phyloP scores from a whole-genome alignment of 176 grass and related monocot genomes.

The Phyllostachys edulis region DNA sequence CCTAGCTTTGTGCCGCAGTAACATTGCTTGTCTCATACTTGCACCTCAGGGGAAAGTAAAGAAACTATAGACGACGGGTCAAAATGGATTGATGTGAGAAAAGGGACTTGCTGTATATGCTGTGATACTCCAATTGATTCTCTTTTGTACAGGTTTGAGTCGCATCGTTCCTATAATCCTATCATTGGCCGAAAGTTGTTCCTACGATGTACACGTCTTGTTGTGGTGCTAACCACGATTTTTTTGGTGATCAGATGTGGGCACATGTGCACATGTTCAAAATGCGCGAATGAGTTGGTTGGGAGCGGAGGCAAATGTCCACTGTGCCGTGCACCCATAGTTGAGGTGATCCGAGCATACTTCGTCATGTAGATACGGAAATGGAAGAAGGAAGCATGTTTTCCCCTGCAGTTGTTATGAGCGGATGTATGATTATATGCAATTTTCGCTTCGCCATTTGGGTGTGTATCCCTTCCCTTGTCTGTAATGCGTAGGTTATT shows the following conservation, averaged over 20 bases:
- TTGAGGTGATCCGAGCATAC: conserved; percentile 73
- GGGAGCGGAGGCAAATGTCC: conserved; percentile 82
- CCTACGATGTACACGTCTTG: not conserved
- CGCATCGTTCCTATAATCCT: not conserved
- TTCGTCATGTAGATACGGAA: conserved; percentile 56
- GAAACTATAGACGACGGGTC: conserved; percentile 72
- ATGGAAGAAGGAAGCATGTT: too few species aligned
- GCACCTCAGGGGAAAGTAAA: conserved; percentile 45
- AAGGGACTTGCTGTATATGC: conserved; percentile 89
- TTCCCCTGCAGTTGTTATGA: conserved; percentile 4
- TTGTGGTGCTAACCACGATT: not conserved
- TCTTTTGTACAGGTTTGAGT: conserved; percentile 81
- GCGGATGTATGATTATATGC: conserved; percentile 21
- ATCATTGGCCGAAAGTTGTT: not conserved
- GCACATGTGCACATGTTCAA: conserved; percentile 98
- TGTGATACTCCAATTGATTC: conserved; percentile 86
- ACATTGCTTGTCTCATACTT: not conserved
- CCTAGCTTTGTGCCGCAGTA: not conserved
- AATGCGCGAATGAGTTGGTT: conserved; percentile 87
- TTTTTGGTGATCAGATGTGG: conserved; percentile 60
- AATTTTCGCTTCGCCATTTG: conserved; percentile 6
- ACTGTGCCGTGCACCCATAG: conserved; percentile 87
- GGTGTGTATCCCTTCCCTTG: not conserved
- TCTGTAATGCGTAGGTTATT: too few species aligned
- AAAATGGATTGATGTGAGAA: conserved; percentile 87